A percentile compares a stretch with the other conserved stretches of the same genome.
These are phyloP conservation scores for Somion occarium DNA, from an alignment of 1,284 basidiomycete genomes.

Conservation along the genomic window DNA sequence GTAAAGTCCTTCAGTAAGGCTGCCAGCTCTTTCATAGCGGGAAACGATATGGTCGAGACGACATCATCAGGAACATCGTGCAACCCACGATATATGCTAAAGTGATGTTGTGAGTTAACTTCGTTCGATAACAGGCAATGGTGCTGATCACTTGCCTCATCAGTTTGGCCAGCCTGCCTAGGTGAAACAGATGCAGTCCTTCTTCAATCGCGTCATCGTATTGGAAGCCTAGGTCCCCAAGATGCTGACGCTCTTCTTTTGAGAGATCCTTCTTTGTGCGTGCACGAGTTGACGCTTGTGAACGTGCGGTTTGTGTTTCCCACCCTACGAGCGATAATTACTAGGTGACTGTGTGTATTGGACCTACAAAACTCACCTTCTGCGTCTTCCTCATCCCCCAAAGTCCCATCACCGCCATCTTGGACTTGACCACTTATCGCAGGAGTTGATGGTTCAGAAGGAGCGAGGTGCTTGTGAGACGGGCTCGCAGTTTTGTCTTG, in stretches of 20 bases:
- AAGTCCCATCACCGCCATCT: not conserved
- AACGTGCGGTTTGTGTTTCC: not conserved
- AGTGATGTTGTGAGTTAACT: not conserved
- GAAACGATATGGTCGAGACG: slow-evolving; percentile 4
- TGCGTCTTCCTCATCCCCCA: not conserved
- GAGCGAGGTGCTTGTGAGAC: slow-evolving; percentile 14
- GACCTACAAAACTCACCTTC: not conserved
- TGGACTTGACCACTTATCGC: not conserved
- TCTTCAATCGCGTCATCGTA: not conserved
- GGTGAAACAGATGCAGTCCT: slow-evolving; percentile 1
- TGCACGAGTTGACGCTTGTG: not conserved
- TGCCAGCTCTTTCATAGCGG: not conserved
- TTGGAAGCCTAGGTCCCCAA: not conserved
- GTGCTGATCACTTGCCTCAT: not conserved
- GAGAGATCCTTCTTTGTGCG: not conserved
- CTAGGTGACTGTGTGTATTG: too few relatives aligned
- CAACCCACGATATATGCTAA: not conserved
- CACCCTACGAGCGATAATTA: not conserved
- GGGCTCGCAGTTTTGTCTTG: slow-evolving; percentile 20
- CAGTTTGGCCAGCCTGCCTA: not conserved
- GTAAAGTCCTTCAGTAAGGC: not conserved
- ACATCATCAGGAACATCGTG: not conserved
- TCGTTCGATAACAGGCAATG: not conserved
- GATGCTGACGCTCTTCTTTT: not conserved
- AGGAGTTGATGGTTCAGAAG: not conserved